Conservation (phyloP, 305 asterid genomes). For the Vinca major region DNA sequence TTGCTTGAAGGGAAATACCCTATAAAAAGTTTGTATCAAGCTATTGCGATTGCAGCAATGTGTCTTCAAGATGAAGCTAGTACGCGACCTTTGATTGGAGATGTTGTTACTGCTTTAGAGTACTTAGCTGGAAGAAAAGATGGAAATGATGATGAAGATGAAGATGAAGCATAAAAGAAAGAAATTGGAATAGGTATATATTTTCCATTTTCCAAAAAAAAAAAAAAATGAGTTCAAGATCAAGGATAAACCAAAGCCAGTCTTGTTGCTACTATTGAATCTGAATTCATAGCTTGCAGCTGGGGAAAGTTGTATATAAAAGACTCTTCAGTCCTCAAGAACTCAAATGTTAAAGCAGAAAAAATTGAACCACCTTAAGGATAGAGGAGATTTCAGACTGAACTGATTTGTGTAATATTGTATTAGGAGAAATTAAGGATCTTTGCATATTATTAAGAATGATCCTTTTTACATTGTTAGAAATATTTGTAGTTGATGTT, state of each 20-base stretch:
- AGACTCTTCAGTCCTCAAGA: neutral
- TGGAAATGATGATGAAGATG: conserved; percentile 19
- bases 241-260: neutral
- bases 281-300: neutral
- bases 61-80: conserved; percentile 84
- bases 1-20: conserved; percentile 61
- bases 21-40: conserved; percentile 53
- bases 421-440: too few species aligned
- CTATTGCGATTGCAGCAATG: conserved; percentile 74
- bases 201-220: neutral
- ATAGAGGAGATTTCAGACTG: too few species aligned
- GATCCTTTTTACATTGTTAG: too few species aligned
- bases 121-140: conserved; percentile 32
- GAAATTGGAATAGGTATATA: neutral
- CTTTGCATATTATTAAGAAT: too few species aligned
- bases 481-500: neutral
- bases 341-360: neutral
- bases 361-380: neutral
- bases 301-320: neutral
- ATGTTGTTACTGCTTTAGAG: conserved; percentile 85
- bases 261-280: neutral
- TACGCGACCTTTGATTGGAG: conserved; percentile 76
- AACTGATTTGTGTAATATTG: neutral
- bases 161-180: neutral
- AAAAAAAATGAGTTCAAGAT: neutral